Base-by-base conservation (phyloP, 2,329 filamentous ascomycete genomes). In the Monilinia fructigena region DNA sequence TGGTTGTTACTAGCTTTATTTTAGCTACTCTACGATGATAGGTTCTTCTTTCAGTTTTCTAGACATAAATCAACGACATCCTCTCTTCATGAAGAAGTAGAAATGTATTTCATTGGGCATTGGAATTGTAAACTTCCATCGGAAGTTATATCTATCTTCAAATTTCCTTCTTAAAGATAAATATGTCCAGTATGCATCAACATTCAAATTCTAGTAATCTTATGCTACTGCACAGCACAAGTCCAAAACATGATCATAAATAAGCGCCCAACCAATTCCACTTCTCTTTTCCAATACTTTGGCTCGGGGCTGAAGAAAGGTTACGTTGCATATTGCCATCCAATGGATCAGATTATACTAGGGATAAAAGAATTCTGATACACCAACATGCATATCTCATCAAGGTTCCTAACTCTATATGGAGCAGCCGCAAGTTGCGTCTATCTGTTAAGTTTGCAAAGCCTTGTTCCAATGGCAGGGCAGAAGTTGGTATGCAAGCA, bases 391-490 rank as follows among this genome's bases (percentile, higher is more conserved):
- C 28, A 50, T 26, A 60, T 50, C 28, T 35, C 4, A 18, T 38
- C 56, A 48, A 28, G 42, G 56, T 60, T 38, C 8, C 45, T 38
- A 60, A 31, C 18, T 47, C 38, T 14, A 16, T 59, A 35, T 18
- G 28, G 16, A 6, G n/a, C n/a, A 8, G 58, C 14, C 45, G 45
- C 45, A 50, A 60, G 58, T 38, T 26, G 45, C 58, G 45, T 60
- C 58, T 38, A 28, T 50, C 58, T 38, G 20, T 20, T 14, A 35
- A 38, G 16, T 38, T 12, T 12, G 20, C 45, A 23, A 60, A 50
- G 45, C 58, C 58, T 23, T 18, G 58, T 38, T 50, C 45, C 28
- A 60, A 60, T 60, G 58, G 58, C 26, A 60, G 45, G 58, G 58
- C 28, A 60, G 58, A 60, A 50, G 58, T 38, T 48, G 47, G 4